Base-by-base conservation (phyloP, 768 basidiomycete species). In the Hericium alpestre region DNA sequence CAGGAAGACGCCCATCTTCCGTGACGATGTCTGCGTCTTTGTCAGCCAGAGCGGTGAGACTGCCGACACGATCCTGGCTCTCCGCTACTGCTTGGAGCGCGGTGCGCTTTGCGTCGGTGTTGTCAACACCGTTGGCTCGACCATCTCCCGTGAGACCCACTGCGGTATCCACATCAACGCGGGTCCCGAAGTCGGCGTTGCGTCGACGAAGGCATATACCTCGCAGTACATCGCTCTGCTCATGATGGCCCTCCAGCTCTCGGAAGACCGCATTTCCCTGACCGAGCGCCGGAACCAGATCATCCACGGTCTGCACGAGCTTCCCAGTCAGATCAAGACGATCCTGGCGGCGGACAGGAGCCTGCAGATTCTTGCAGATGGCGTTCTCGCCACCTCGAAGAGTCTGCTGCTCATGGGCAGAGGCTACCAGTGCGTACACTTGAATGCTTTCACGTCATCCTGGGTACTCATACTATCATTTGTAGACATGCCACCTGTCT, bases 161-260 rank as follows among this genome's bases (percentile, higher is more conserved):
- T 96, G 93, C 61, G 96, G 96, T 87, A 86, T 99, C 54, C 96
- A 98, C 75, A 97, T 99, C 77, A 99, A 99, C 67, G 96, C 93
- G 65, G 93, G 93, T 18, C 94, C 94, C 55, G 94, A 98, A 77
- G 93, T 99, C 62, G 95, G 96, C 79, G 96, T 99, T 58, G 96
- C 96, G 5, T 97, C 93, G 16, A 98, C 96, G 58, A 99, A 99
- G 83, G 95, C 95, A 2, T 98, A 97, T 72, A 98, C 96, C 8
- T 97, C 94, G 43, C 96, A 99, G 75, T 98, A 97, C 74, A 93
- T 99, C 60, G 96, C 95, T 5, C 80, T 99, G 51, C 76, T 96
- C 72, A 93, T 99, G 86, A 94, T 99, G 73, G 96, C 96, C n/a
- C 79, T 99, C 16, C 95, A 97, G 73, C 79, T 99, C 23, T 94